Evolutionary conservation across 345 rosid species (phyloP).

Genomic region (Xanthoceras sorbifolium): DNA sequence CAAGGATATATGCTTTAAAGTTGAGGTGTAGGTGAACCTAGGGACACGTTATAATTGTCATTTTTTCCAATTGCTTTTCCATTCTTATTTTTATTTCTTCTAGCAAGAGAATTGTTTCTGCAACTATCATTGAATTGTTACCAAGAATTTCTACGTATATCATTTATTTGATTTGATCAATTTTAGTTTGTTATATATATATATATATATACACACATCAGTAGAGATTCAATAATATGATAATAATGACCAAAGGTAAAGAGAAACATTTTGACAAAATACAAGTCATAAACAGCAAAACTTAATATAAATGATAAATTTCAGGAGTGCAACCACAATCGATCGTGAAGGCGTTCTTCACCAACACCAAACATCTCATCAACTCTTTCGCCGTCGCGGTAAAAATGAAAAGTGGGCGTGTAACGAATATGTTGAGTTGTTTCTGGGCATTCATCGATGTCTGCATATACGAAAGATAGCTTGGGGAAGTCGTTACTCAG

Average conservation of each 20-base stretch:
- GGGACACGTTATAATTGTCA: neutral
- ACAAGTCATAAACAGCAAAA: neutral
- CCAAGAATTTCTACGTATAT: neutral
- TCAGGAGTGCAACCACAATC: slow-evolving; percentile 93
- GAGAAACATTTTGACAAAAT: no score
- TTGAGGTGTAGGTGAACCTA: neutral
- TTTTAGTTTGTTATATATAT: neutral
- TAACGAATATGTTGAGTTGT: slow-evolving; percentile 81
- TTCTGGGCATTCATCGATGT: slow-evolving; percentile 91
- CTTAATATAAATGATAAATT: no score
- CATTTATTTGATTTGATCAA: neutral
- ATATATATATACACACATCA: no score
- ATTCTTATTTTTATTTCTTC: neutral
- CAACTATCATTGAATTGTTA: neutral
- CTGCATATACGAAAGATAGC: slow-evolving; percentile 80
- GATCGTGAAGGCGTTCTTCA: slow-evolving; percentile 84
- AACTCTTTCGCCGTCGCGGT: slow-evolving; percentile 78
- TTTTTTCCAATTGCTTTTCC: slow-evolving; percentile 2
- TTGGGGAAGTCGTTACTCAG: slow-evolving; percentile 66
- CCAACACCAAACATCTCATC: slow-evolving; percentile 97
- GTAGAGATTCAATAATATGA: no score
- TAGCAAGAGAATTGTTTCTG: neutral
- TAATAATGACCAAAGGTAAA: no score
- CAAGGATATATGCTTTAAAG: neutral
- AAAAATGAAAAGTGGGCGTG: slow-evolving; percentile 91